Conservation (phyloP, 371 early-diverging fungal genomes). For the Saksenaea oblongispora region DNA sequence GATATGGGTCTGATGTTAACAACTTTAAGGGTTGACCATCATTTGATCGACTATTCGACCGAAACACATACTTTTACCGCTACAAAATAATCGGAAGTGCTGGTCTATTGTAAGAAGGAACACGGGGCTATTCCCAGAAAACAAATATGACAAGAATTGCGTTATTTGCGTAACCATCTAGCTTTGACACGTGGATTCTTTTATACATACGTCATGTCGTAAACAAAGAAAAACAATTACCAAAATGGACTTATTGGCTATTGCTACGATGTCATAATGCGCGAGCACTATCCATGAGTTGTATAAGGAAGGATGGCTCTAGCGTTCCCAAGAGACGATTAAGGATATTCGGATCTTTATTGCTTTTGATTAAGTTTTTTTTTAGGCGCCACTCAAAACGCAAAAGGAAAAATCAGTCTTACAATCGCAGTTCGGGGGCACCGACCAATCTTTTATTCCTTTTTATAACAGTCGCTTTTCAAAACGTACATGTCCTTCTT, state of each 20-base stretch:
- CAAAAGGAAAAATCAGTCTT: not conserved
- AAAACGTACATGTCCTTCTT: not conserved
- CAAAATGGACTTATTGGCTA: no score
- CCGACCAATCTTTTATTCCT: not conserved
- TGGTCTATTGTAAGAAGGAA: not conserved
- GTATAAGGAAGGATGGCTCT: no score
- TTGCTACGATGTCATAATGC: no score
- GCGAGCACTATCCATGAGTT: no score
- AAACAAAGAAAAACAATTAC: no score
- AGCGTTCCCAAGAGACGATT: not conserved
- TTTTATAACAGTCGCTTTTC: not conserved
- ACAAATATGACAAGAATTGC: not conserved
- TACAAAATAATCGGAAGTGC: not conserved
- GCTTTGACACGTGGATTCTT: not conserved
- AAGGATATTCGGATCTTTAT: not conserved
- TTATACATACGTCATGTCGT: not conserved
- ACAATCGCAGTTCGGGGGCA: not conserved
- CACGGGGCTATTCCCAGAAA: not conserved
- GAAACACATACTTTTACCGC: not conserved
- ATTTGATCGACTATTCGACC: conserved; percentile 13
- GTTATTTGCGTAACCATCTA: not conserved
- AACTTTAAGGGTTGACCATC: conserved; percentile 10
- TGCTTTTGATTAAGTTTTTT: not conserved
- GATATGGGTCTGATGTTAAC: conserved; percentile 11
- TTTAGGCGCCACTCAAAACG: not conserved